These are phyloP conservation scores for Cunninghamia lanceolata DNA, from an alignment of 75 land plant genomes.

Conservation along the genomic window DNA sequence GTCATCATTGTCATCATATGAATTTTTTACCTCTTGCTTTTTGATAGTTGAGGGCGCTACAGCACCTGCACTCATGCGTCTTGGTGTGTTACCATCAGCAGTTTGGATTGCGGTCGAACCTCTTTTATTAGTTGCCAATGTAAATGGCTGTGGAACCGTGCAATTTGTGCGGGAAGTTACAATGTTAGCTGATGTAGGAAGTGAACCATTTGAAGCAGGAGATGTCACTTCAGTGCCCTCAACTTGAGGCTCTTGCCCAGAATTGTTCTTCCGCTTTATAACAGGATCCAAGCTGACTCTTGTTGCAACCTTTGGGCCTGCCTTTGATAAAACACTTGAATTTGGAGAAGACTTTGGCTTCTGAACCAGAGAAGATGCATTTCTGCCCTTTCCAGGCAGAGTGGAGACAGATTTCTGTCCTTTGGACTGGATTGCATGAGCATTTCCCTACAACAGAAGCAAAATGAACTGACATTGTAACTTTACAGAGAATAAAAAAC, in stretches of 20 bases:
- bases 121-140: slow-evolving; percentile 11
- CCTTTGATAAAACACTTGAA: slow-evolving; percentile 1
- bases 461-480: neutral
- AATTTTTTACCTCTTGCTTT: slow-evolving; percentile 6
- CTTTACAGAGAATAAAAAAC: neutral
- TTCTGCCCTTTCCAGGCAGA: neutral
- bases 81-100: slow-evolving; percentile 4
- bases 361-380: slow-evolving; percentile 9
- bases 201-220: slow-evolving; percentile 15
- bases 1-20: too few species aligned
- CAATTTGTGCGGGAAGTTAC: slow-evolving; percentile 2
- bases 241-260: slow-evolving; percentile 4
- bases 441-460: neutral
- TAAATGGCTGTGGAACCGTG: slow-evolving; percentile 13
- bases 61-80: slow-evolving; percentile 9
- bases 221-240: slow-evolving; percentile 6
- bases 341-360: neutral
- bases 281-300: neutral
- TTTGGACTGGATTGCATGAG: neutral
- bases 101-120: neutral
- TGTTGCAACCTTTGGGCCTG: slow-evolving; percentile 6
- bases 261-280: slow-evolving; percentile 8
- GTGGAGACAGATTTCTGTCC: neutral
- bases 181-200: neutral
- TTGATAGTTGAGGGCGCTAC: neutral